Percentiles rank a stretch among this genome's conserved stretches.
Evolutionary conservation across 305 asterid genomes (phyloP).

Genomic region (Fraxinus nigra): DNA sequence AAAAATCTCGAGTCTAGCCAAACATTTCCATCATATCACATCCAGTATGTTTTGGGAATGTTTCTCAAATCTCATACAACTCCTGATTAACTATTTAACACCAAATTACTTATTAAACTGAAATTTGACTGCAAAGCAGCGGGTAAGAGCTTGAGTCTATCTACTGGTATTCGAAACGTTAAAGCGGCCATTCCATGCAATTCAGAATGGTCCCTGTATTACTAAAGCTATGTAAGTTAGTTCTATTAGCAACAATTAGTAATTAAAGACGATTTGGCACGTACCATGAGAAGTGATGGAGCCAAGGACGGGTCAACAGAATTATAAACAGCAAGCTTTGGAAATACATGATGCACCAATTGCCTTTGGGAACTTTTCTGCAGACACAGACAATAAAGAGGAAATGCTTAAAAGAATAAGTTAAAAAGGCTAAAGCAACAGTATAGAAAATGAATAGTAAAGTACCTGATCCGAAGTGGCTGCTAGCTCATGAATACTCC

Average conservation of each 20-base stretch:
- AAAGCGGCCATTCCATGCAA: constrained; percentile 11
- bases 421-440: constrained; percentile 16
- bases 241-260: constrained; percentile 17
- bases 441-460: constrained; percentile 3
- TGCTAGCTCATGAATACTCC: constrained; percentile 97
- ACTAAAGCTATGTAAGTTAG: not conserved
- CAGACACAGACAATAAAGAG: constrained; percentile 28
- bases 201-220: constrained; percentile 5
- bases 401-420: constrained; percentile 17
- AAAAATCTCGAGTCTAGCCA: not conserved
- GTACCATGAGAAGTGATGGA: constrained; percentile 96
- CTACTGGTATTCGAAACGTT: not conserved
- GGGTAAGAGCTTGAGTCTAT: not conserved
- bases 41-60: not conserved
- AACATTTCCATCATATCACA: not conserved
- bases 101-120: not conserved
- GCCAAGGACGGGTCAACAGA: constrained; percentile 99
- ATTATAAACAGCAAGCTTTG: constrained; percentile 97
- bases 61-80: not conserved
- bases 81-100: not conserved
- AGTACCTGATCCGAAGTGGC: constrained; percentile 95
- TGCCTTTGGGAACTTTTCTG: constrained; percentile 97
- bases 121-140: not conserved
- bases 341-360: constrained; percentile 90
- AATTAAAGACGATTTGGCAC: constrained; percentile 19